Evolutionary conservation across 495 filamentous ascomycete species (phyloP).

Genomic region (Rostrohypoxylon terebratum): DNA sequence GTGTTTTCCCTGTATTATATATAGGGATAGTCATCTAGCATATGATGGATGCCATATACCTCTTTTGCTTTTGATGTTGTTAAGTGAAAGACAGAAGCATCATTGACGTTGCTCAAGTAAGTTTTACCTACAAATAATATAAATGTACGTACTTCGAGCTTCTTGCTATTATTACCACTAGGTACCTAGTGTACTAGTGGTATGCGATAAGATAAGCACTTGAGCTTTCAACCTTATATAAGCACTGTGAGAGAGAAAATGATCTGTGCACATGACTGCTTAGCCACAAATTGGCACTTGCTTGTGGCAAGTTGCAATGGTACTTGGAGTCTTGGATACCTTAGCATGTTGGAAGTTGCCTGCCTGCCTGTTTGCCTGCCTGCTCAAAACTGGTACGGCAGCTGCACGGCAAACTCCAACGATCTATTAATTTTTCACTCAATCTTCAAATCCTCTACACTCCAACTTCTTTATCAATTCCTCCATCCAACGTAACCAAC

Average conservation of each 20-base stretch:
- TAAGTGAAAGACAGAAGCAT: not conserved
- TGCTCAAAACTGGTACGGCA: too few species aligned
- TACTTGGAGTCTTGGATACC: not conserved
- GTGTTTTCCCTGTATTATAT: not conserved
- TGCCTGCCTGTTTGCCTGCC: too few species aligned
- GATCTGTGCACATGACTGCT: not conserved
- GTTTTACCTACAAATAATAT: slow-evolving; percentile 6
- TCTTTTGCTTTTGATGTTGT: not conserved
- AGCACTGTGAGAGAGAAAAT: too few species aligned
- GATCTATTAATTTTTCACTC: not conserved
- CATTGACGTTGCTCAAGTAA: slow-evolving; percentile 11
- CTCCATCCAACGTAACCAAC: not conserved
- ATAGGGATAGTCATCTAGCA: not conserved
- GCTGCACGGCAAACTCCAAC: not conserved
- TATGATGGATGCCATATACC: not conserved
- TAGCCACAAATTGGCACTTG: not conserved
- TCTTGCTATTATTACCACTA: not conserved
- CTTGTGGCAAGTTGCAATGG: not conserved
- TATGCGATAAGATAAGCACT: too few species aligned
- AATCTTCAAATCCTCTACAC: not conserved
- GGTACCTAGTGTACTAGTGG: not conserved
- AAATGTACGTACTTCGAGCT: slow-evolving; percentile 13
- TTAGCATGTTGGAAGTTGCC: not conserved
- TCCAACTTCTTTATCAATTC: not conserved
- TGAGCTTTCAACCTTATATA: too few species aligned